Evolutionary conservation across 352 stramenopile species (phyloP).

Genomic region (Phytophthora agathidicida): DNA sequence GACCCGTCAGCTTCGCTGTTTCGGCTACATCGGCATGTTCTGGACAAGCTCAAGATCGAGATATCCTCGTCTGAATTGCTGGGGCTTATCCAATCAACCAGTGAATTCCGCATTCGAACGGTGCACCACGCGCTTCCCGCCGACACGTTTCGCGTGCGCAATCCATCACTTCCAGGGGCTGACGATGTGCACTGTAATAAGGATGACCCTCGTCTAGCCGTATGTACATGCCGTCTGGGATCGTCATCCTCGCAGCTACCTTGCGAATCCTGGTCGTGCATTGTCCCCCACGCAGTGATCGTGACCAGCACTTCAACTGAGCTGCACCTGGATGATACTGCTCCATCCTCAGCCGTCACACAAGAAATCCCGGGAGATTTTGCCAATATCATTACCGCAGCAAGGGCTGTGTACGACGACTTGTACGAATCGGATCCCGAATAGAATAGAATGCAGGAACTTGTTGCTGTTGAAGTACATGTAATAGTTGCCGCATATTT

Average conservation of each 20-base stretch:
- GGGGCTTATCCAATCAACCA: constrained; percentile 38
- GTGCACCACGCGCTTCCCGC: constrained; percentile 35
- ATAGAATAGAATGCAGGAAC: constrained; percentile 13
- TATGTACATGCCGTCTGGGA: constrained; percentile 43
- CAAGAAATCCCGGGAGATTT: constrained; percentile 44
- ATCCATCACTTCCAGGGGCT: constrained; percentile 24
- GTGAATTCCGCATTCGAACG: constrained; percentile 48
- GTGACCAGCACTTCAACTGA: constrained; percentile 38
- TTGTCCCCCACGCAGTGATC: constrained; percentile 61
- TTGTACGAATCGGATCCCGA: constrained; percentile 33
- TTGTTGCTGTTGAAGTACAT: too few relatives aligned
- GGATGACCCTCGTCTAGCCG: constrained; percentile 44
- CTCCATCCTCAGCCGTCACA: constrained; percentile 17
- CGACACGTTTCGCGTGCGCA: constrained; percentile 27
- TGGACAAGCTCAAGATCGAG: constrained; percentile 49
- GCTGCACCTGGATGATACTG: constrained; percentile 29
- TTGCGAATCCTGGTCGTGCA: constrained; percentile 60
- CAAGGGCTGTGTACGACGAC: constrained; percentile 45
- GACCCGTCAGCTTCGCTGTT: constrained; percentile 67
- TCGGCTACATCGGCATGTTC: constrained; percentile 59
- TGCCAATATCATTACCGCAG: constrained; percentile 41
- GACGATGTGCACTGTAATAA: constrained; percentile 33
- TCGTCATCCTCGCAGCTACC: constrained; percentile 32
- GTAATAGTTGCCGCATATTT: background rate
- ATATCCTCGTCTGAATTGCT: constrained; percentile 51